Base-by-base conservation (phyloP, 306 rosid genomes). In the Senna siamea region DNA sequence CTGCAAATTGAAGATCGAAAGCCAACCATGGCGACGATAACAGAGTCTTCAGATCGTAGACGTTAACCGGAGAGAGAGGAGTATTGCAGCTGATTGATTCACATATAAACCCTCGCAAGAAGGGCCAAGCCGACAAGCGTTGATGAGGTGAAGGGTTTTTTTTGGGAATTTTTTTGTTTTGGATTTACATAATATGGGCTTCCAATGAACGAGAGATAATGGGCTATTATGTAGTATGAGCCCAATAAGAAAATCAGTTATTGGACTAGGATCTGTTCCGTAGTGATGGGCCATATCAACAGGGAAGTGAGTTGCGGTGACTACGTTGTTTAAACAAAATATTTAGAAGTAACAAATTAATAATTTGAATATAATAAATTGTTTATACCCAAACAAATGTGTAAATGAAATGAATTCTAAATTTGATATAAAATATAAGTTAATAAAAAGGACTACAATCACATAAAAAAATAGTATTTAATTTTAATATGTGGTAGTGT, bases 1-100 rank as follows among this genome's bases (percentile, higher is more conserved):
- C 32, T 20, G 18, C 2, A 57, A 20, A 13, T 43, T 14, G 20
- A 40, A 14, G 66, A 54, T 40, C 13, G n/a, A 62, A 66, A 66
- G 30, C 78, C 7, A 76, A 81, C 85, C 81, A 81, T 76, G 68
- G 78, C 34, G 55, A 17, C 77, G 23, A 22, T 0, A 48, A 30
- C 57, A 19, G 22, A 9, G 53, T n/a, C 9, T 26, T 60, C 71
- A 23, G 64, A 76, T 6, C 44, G 15, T 44, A 35, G 15, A n/a
- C 15, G 44, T 68, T 76, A 1, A 47, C 17, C 13, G 10, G 23
- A 3, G 11, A 9, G 8, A 26, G 0, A 4, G 1, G n/a, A 9
- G 1, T 20, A 0, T 7, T 1, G 44, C 8, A 7, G 11, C 6
- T 6, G 26, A 6, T 2, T 17, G 26, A 7, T 18, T 53, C 19